Evolutionary conservation across 2,329 filamentous ascomycete species (phyloP), one percentile per base, ranked within the genome.

Genomic region (Domatiomyces globalis): DNA sequence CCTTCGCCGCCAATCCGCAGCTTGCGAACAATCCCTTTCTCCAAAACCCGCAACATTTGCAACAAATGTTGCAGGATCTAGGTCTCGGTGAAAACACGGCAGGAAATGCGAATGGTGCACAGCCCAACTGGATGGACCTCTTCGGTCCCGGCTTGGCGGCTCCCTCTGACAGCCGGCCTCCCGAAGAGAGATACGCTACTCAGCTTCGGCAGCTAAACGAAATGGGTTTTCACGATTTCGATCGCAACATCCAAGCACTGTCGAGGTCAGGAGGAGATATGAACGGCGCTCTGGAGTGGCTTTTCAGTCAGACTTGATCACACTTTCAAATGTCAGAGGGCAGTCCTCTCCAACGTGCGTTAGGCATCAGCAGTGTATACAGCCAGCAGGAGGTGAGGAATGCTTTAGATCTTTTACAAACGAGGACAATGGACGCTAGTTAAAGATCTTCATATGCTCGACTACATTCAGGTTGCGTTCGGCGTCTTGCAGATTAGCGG

Each of bases 191-290:
- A 53, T 98, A 95, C 62, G 88, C 85, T 2, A 82, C 86, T 29
- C 90, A 98, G 69, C 73, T 98, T 48, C 77, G 87, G 54, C 88
- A 96, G 70, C 72, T 98, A 56, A 98, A 98, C 66, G 92, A 96
- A 59, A 98, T 98, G 92, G 92, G 92, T 2, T 98, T 98, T 70
- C 95, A 81, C 65, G 89, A 98, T 64, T 98, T 96, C 63, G 90
- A 98, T 49, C 74, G 85, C 60, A 98, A 98, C 61, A 80, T 98
- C 29, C 81, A 85, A 51, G 92, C 92, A 4, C 71, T 98, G 63
- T 78, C 90, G 67, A 79, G 90, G 62, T 87, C 86, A 54, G 92
- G 92, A 7, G 92, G 92, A 9, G 95, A 86, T 65, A 92, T 96
- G 43, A 88, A 96, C 66, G 92, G 90, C 9, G 92, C 59, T 44